Percentiles rank a stretch among this genome's conserved stretches.
These are phyloP conservation scores for Ophiocordyceps camponoti-rufipedis DNA, from an alignment of 2,329 filamentous ascomycete genomes.

Conservation along the genomic window DNA sequence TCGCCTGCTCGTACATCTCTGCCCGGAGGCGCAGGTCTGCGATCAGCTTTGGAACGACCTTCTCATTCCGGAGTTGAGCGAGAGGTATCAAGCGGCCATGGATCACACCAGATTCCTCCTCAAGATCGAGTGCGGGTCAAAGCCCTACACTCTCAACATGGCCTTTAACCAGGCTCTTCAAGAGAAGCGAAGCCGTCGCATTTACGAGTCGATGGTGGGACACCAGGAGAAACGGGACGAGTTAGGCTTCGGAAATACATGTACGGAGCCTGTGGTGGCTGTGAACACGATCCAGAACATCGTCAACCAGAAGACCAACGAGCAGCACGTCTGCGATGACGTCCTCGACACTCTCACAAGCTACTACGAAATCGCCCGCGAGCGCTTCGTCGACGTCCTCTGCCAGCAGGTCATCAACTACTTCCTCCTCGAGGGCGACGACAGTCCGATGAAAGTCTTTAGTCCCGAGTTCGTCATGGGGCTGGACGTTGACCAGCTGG, in stretches of 20 bases:
- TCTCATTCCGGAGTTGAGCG: slow-evolving; percentile 25
- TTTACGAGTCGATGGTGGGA: background rate
- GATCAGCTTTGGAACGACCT: slow-evolving; percentile 21
- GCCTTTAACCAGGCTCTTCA: slow-evolving; percentile 26
- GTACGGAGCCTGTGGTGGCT: background rate
- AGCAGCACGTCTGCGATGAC: slow-evolving; percentile 22
- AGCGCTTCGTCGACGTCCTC: slow-evolving; percentile 45
- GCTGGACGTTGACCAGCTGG: slow-evolving; percentile 29
- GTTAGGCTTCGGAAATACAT: too few relatives aligned
- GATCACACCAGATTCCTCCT: slow-evolving; percentile 32
- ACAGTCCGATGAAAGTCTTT: slow-evolving; percentile 34
- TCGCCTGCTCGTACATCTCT: slow-evolving; percentile 20
- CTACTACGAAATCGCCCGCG: slow-evolving; percentile 43
- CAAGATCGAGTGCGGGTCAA: slow-evolving; percentile 25
- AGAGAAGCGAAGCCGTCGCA: slow-evolving; percentile 4
- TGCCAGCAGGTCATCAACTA: slow-evolving; percentile 38
- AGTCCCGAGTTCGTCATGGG: slow-evolving; percentile 28
- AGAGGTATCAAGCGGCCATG: slow-evolving; percentile 27
- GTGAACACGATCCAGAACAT: background rate
- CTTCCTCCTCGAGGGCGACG: slow-evolving; percentile 27
- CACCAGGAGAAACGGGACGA: background rate
- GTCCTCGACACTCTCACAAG: slow-evolving; percentile 41
- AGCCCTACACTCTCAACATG: slow-evolving; percentile 30
- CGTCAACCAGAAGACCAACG: slow-evolving; percentile 3
- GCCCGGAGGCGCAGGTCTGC: slow-evolving; percentile 22